Evolutionary conservation across 2,329 filamentous ascomycete species (phyloP), one percentile per base, ranked within the genome.

Genomic region (Colletotrichum incanum): DNA sequence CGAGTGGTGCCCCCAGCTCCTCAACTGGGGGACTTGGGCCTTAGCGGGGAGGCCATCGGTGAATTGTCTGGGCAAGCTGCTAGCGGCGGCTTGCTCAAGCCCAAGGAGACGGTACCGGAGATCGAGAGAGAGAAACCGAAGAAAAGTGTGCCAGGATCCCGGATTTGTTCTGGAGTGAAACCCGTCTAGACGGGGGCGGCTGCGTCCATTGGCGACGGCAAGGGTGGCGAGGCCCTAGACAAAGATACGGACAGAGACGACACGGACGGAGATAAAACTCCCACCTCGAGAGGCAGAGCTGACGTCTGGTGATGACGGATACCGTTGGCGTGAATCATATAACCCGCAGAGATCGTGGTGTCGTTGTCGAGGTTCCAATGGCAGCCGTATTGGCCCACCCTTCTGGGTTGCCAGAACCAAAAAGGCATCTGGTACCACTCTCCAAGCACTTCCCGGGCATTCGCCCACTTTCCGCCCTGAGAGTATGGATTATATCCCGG

Each of bases 21-120:
- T 49, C 47, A 49, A 49, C 47, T 49, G 47, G 47, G 47, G 47
- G 47, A 23, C 47, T 49, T 49, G n/a, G 47, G 45, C 45, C 45
- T 49, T 49, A 49, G n/a, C 45, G 45, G 45, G 45, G 45, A 49
- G 45, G 45, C 45, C 45, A 49, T 23, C 45, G 47, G 47, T 26
- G 47, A 5, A 2, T 49, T 49, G 23, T 49, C 47, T 8, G n/a
- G 43, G 47, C 47, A n/a, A 49, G 47, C 47, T 49, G 18, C 47
- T 49, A 6, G 47, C 47, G 47, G 12, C 47, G 47, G 47, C 47
- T n/a, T 49, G 47, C 47, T 49, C 47, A 49, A 49, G n/a, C 47
- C 47, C 47, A 26, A 49, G 47, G 47, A 49, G 47, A 49, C 12
- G 47, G 14, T 49, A 26, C 47, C 47, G 47, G 47, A 39, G 18